A percentile compares a stretch with the other conserved stretches of the same genome.
phyloP scores from a whole-genome alignment of 192 early-diverging fungal species.

The Linnemannia elongata region DNA sequence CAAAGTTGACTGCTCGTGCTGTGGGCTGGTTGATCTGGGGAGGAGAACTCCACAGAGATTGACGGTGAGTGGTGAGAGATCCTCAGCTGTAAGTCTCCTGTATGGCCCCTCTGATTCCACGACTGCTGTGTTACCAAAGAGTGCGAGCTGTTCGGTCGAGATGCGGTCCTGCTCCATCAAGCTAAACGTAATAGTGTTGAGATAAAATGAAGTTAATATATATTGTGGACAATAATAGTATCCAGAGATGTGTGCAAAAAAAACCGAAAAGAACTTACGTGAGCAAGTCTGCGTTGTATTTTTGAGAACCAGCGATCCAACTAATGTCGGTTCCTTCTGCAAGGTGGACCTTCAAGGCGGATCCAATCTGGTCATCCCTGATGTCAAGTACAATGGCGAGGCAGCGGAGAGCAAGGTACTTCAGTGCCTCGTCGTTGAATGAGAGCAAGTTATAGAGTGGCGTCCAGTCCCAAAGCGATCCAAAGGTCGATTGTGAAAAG shows the following conservation, averaged over 20 bases:
- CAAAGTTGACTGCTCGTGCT: conserved; percentile 32
- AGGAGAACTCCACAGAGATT: conserved; percentile 81
- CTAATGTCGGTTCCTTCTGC: conserved; percentile 21
- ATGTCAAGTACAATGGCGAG: conserved; percentile 64
- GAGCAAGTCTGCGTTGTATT: conserved; percentile 51
- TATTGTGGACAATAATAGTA: neutral
- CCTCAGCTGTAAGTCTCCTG: conserved; percentile 33
- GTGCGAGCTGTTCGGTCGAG: conserved; percentile 57
- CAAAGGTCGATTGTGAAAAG: conserved; percentile 64
- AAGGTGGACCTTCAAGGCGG: conserved; percentile 44
- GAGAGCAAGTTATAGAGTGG: conserved; percentile 61
- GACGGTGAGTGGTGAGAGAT: conserved; percentile 66
- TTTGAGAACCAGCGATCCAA: conserved; percentile 50
- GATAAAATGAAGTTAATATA: neutral
- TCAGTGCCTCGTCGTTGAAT: conserved; percentile 56
- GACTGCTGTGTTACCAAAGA: conserved; percentile 59
- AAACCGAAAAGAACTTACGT: conserved; percentile 31
- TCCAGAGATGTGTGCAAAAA: neutral
- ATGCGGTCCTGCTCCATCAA: conserved; percentile 64
- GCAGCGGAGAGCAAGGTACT: conserved; percentile 62
- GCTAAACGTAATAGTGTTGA: conserved; percentile 32
- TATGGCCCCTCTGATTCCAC: neutral
- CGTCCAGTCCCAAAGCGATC: conserved; percentile 68
- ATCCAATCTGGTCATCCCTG: conserved; percentile 58
- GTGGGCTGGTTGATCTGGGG: conserved; percentile 45